Percentiles rank a stretch among this genome's conserved stretches.
phyloP scores from a whole-genome alignment of 2,329 filamentous ascomycete species.

The Alternaria triticina region DNA sequence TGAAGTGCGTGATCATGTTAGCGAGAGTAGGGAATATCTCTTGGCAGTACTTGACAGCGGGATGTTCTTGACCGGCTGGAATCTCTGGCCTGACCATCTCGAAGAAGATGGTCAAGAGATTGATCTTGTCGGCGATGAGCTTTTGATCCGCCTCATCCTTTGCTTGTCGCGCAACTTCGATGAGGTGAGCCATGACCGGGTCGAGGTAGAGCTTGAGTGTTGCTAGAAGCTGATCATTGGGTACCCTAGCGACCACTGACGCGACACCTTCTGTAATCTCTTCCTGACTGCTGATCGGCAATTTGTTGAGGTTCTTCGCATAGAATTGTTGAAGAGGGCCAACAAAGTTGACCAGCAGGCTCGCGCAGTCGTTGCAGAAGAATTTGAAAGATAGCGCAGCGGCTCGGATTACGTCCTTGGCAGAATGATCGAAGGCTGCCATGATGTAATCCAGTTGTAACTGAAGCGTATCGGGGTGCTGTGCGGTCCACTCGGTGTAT shows the following conservation, averaged over 20 bases:
- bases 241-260: constrained; percentile 86
- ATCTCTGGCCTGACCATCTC: constrained; percentile 79
- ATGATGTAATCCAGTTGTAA: constrained; percentile 96
- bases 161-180: constrained; percentile 85
- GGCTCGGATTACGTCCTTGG: constrained; percentile 88
- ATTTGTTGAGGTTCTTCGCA: constrained; percentile 82
- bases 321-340: constrained; percentile 91
- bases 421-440: constrained; percentile 85
- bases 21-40: constrained; percentile 89
- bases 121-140: constrained; percentile 90
- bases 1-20: constrained; percentile 86
- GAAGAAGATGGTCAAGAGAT: constrained; percentile 89
- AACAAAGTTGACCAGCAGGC: constrained; percentile 82
- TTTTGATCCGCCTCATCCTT: constrained; percentile 83
- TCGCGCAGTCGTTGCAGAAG: constrained; percentile 93
- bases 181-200: constrained; percentile 83
- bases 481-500: constrained; percentile 97
- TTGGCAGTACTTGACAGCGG: constrained; percentile 93
- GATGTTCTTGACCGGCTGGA: constrained; percentile 73
- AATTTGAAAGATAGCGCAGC: constrained; percentile 95
- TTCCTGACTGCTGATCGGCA: constrained; percentile 87
- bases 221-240: constrained; percentile 77
- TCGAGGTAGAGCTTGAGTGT: constrained; percentile 93
- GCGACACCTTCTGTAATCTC: constrained; percentile 97
- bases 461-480: constrained; percentile 90